Conservation (phyloP, 2,329 filamentous ascomycete species). For the Dactylellina drechsleri region DNA sequence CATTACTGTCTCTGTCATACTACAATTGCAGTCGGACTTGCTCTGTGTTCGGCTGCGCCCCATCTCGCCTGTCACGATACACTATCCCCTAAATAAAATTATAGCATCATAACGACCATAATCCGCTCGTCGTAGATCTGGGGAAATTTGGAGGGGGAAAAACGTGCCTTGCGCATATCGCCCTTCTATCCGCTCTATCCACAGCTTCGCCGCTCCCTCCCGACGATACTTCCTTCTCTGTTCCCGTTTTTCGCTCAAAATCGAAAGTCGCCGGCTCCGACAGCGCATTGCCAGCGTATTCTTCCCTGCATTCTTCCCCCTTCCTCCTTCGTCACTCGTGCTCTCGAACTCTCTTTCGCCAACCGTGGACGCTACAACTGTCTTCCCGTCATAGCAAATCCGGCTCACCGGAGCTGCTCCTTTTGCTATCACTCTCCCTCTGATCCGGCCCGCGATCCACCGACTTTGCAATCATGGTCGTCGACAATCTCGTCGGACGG, state of each 20-base stretch:
- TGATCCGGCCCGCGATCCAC: slow-evolving; percentile 30
- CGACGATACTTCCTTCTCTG: neutral
- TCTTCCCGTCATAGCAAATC: slow-evolving; percentile 50
- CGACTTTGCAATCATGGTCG: slow-evolving; percentile 45
- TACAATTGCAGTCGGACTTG: neutral
- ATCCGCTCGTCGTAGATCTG: slow-evolving; percentile 26
- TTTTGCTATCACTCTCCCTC: slow-evolving; percentile 12
- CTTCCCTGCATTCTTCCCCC: neutral
- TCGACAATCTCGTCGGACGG: slow-evolving; percentile 56
- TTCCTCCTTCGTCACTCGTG: slow-evolving; percentile 3
- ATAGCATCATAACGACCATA: neutral
- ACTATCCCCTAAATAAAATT: slow-evolving; percentile 21
- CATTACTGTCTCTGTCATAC: neutral
- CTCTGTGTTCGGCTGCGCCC: neutral
- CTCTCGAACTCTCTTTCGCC: slow-evolving; percentile 27
- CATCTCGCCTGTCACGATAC: slow-evolving; percentile 23
- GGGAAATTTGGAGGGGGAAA: neutral
- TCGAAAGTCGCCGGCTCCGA: slow-evolving; percentile 2
- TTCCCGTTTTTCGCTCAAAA: slow-evolving; percentile 4
- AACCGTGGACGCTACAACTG: slow-evolving; percentile 48
- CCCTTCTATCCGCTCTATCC: slow-evolving; percentile 16
- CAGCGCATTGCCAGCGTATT: slow-evolving; percentile 8
- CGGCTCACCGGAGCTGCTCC: slow-evolving; percentile 48
- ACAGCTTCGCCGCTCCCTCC: neutral
- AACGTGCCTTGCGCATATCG: slow-evolving; percentile 19